Evolutionary conservation across 169 alveolate genomes (phyloP).

Genomic region (Plasmodium inui): DNA sequence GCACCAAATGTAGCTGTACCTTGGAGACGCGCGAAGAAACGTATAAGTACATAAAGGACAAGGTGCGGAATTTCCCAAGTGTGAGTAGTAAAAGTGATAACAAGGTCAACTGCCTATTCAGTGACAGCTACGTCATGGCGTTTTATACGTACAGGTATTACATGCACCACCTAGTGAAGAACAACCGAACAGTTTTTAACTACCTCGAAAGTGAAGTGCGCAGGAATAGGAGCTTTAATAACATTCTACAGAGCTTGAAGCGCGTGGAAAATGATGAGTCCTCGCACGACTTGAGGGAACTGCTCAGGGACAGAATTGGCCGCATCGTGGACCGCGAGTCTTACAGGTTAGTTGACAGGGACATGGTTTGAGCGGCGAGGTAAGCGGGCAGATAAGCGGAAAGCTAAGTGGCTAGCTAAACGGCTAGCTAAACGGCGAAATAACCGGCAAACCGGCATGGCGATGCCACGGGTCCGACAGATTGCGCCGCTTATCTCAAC

Average conservation of each 20-base stretch:
- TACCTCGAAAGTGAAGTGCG: constrained; percentile 58
- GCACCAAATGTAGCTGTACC: constrained; percentile 41
- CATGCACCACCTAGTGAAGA: constrained; percentile 69
- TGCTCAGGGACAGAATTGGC: constrained; percentile 29
- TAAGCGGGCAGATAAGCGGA: neutral
- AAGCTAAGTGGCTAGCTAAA: too few species aligned
- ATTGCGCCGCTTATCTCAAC: too few species aligned
- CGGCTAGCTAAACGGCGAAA: neutral
- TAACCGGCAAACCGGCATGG: neutral
- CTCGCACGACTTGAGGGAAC: constrained; percentile 19
- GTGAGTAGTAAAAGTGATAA: constrained; percentile 21
- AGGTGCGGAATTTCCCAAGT: constrained; percentile 47
- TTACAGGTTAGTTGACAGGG: constrained; percentile 35
- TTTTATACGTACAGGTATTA: constrained; percentile 63
- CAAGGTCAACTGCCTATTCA: constrained; percentile 47
- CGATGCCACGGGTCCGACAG: too few species aligned
- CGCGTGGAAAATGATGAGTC: constrained; percentile 15
- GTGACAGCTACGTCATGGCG: constrained; percentile 65
- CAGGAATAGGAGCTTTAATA: constrained; percentile 45
- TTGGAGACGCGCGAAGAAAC: constrained; percentile 59
- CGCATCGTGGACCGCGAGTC: constrained; percentile 50
- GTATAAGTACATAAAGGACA: constrained; percentile 63
- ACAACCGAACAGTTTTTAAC: constrained; percentile 33
- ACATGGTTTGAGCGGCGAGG: neutral
- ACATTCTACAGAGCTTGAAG: constrained; percentile 42